phyloP scores from a whole-genome alignment of 331 rosid genomes.

The Pyracantha coccinea region DNA sequence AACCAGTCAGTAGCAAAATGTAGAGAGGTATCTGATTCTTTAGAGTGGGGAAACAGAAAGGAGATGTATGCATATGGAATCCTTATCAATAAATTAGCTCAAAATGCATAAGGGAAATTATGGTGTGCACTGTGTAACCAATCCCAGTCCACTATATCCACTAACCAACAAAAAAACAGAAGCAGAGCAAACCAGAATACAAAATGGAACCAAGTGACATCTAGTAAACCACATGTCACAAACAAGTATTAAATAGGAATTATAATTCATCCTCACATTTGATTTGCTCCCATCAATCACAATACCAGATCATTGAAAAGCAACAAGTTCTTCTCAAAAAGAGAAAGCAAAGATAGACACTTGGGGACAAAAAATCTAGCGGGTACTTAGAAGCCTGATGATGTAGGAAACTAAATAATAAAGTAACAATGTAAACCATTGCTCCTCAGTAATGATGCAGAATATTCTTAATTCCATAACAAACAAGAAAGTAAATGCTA shows the following conservation, averaged over 20 bases:
- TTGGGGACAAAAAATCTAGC: no score
- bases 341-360: no score
- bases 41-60: background rate
- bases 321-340: no score
- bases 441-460: background rate
- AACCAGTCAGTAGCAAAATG: background rate
- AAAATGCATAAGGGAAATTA: no score
- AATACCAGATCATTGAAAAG: background rate
- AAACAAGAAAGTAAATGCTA: background rate
- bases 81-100: background rate
- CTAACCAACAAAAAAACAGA: no score
- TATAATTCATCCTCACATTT: background rate
- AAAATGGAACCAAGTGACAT: no score
- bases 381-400: background rate
- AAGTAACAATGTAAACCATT: background rate
- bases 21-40: background rate
- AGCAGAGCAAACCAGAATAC: no score
- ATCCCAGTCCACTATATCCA: no score
- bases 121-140: no score
- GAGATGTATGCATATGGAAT: background rate
- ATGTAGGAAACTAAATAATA: background rate
- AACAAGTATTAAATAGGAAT: background rate
- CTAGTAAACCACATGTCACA: background rate
- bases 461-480: background rate
- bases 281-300: background rate